Evolutionary conservation across 805 yeast genomes (phyloP).

Genomic region (Scheffersomyces coipomensis): DNA sequence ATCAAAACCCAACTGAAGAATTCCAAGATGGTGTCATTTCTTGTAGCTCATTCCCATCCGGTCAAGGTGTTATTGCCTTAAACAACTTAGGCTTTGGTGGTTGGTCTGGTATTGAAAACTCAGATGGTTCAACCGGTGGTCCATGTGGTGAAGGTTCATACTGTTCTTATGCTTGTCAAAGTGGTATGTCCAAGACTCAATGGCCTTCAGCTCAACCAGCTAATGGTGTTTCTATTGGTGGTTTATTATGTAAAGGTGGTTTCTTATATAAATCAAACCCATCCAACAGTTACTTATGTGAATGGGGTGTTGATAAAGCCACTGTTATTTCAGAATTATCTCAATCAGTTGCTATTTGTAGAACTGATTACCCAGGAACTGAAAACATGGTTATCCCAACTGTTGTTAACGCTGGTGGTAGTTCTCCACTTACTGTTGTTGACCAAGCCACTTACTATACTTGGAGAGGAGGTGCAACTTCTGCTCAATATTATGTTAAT

Average conservation of each 20-base stretch:
- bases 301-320: constrained; percentile 60
- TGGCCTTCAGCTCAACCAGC: constrained; percentile 71
- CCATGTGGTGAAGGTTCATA: constrained; percentile 63
- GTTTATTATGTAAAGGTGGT: constrained; percentile 61
- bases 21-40: constrained; percentile 70
- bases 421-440: constrained; percentile 56
- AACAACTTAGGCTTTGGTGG: constrained; percentile 39
- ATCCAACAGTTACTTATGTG: constrained; percentile 54
- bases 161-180: constrained; percentile 76
- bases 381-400: constrained; percentile 80
- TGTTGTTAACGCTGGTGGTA: constrained; percentile 52
- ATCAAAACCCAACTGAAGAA: constrained; percentile 45
- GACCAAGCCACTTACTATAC: constrained; percentile 56
- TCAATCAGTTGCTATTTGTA: constrained; percentile 62
- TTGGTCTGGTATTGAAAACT: constrained; percentile 45
- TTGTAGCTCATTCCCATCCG: constrained; percentile 73
- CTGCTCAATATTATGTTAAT: constrained; percentile 75
- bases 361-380: constrained; percentile 82
- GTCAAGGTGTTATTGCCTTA: constrained; percentile 66
- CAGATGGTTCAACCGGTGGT: constrained; percentile 41
- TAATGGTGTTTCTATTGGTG: constrained; percentile 72
- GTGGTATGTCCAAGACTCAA: constrained; percentile 81
- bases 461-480: constrained; percentile 64
- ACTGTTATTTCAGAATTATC: constrained; percentile 49
- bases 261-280: constrained; percentile 60